These are phyloP conservation scores for Lathyrus tuberosus DNA, from an alignment of 306 rosid genomes.

Conservation along the genomic window DNA sequence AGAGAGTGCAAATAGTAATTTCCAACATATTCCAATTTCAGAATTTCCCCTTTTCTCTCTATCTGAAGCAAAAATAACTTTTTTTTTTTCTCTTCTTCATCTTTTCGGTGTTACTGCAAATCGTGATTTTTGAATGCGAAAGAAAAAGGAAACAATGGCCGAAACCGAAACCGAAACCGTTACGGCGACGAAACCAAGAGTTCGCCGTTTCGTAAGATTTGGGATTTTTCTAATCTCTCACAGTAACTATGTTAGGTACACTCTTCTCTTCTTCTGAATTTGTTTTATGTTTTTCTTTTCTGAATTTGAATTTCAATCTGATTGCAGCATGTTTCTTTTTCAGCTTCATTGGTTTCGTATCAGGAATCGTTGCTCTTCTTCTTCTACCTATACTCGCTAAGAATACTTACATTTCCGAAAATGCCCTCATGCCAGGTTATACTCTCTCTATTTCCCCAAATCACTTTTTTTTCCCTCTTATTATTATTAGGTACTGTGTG, in stretches of 20 bases:
- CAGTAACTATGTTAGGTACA: slow-evolving; percentile 67
- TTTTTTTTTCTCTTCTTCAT: not conserved
- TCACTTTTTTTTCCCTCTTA: not conserved
- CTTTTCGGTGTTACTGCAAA: not conserved
- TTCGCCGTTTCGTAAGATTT: slow-evolving; percentile 70
- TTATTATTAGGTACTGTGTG: not conserved
- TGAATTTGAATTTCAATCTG: slow-evolving; percentile 1
- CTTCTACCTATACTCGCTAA: slow-evolving; percentile 87
- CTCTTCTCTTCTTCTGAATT: not conserved
- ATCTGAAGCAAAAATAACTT: not conserved
- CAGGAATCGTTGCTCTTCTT: slow-evolving; percentile 77
- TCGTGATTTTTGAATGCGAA: slow-evolving; percentile 3
- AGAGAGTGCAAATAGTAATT: not conserved
- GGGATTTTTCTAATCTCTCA: slow-evolving; percentile 78
- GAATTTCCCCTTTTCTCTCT: not conserved
- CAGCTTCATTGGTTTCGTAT: slow-evolving; percentile 68
- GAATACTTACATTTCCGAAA: slow-evolving; percentile 91
- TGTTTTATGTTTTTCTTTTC: not conserved
- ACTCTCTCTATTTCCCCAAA: not conserved
- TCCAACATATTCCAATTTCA: not conserved
- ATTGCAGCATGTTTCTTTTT: not conserved
- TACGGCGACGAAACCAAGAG: slow-evolving; percentile 44
- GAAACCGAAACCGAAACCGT: slow-evolving; percentile 34
- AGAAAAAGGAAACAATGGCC: slow-evolving; percentile 37
- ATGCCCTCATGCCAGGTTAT: slow-evolving; percentile 94